These are phyloP conservation scores for Scheffersomyces titani DNA, from an alignment of 1,139 yeast genomes.

Conservation along the genomic window DNA sequence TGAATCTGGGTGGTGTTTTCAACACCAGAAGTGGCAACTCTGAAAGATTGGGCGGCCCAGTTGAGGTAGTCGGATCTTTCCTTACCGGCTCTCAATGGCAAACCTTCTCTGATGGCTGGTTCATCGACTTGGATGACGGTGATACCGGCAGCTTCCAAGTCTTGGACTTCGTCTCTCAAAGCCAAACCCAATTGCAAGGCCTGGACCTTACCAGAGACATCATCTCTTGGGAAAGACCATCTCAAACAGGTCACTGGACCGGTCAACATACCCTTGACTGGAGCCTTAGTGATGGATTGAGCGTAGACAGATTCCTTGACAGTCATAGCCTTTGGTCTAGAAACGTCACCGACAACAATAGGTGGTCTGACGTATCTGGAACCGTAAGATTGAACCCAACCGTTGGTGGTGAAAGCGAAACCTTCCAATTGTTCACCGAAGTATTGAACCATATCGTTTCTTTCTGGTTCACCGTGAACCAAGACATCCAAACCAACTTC, in stretches of 20 bases:
- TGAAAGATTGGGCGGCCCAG: conserved; percentile 99
- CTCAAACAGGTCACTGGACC: conserved; percentile 99
- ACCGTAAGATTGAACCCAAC: conserved; percentile 99
- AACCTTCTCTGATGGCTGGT: conserved; percentile 99
- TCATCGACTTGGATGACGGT: conserved; percentile 98
- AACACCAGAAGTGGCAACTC: conserved; percentile 99
- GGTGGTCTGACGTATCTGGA: conserved; percentile 99
- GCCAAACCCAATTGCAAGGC: conserved; percentile 97
- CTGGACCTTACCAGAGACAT: conserved; percentile 90
- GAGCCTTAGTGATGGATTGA: conserved; percentile 91
- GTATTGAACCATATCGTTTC: conserved; percentile 99
- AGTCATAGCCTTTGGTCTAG: conserved; percentile 98
- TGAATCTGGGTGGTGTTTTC: conserved; percentile 94
- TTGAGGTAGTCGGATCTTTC: conserved; percentile 95
- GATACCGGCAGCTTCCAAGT: conserved; percentile 97
- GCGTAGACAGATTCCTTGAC: conserved; percentile 99
- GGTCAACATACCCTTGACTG: conserved; percentile 99
- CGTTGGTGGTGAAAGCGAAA: conserved; percentile 96
- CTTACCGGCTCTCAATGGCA: conserved; percentile 96
- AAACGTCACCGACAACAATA: conserved; percentile 96
- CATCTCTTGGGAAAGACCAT: conserved; percentile 99
- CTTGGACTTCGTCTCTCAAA: conserved; percentile 96
- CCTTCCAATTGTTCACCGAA: conserved; percentile 99
- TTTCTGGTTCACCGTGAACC: conserved; percentile 99
- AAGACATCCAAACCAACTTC: conserved; percentile 96